phyloP scores from a whole-genome alignment of 2,329 filamentous ascomycete species.

The Apiospora marii region DNA sequence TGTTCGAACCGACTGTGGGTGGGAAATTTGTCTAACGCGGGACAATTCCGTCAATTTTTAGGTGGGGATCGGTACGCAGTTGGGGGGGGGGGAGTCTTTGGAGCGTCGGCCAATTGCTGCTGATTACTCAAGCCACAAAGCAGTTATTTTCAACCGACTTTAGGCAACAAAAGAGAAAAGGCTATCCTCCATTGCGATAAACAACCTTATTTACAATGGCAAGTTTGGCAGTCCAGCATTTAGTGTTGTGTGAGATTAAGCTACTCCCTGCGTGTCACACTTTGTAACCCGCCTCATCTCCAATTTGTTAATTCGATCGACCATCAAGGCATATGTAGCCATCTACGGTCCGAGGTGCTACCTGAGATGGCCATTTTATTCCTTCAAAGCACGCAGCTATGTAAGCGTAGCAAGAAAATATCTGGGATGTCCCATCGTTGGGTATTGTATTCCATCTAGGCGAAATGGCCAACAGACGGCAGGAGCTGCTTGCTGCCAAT shows the following conservation, averaged over 20 bases:
- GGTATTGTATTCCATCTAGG: too few relatives aligned
- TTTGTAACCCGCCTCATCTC: not conserved
- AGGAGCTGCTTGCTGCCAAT: too few relatives aligned
- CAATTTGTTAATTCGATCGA: too few relatives aligned
- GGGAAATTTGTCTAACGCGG: slow-evolving; percentile 7
- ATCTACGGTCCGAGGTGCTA: too few relatives aligned
- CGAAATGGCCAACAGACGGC: too few relatives aligned
- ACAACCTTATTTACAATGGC: not conserved
- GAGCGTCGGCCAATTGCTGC: too few relatives aligned
- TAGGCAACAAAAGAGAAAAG: not conserved
- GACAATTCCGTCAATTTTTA: slow-evolving; percentile 14
- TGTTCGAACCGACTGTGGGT: not conserved
- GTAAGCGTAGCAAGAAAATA: too few relatives aligned
- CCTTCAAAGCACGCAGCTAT: too few relatives aligned
- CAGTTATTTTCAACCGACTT: not conserved
- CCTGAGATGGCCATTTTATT: too few relatives aligned
- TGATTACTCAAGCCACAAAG: not conserved
- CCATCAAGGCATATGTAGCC: too few relatives aligned
- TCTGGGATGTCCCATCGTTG: too few relatives aligned
- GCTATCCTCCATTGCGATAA: not conserved
- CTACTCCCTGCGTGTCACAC: not conserved
- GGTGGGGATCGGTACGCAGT: not conserved
- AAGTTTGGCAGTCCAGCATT: not conserved
- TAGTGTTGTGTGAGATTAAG: not conserved
- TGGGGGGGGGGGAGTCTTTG: not conserved